A percentile compares a stretch with the other conserved stretches of the same genome.
Conservation (phyloP, 1,284 basidiomycete species). For the Coniferiporia sulphurascens region DNA sequence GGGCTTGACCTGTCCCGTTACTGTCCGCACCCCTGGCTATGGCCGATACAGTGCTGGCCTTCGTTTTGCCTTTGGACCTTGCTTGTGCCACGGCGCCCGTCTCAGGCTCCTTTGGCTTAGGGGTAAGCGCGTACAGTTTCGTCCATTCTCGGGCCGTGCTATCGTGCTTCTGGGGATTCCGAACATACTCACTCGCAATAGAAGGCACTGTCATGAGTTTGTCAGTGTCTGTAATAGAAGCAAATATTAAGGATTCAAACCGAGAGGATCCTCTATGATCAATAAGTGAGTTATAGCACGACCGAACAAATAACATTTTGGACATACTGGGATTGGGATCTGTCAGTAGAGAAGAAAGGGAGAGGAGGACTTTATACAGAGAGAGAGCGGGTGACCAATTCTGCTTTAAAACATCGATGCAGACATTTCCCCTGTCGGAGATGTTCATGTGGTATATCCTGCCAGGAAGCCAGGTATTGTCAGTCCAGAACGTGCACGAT, state of each 20-base stretch:
- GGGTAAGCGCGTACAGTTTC: constrained; percentile 51
- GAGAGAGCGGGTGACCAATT: constrained; percentile 91
- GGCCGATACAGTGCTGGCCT: constrained; percentile 17
- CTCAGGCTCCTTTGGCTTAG: constrained; percentile 2
- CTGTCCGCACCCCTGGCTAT: neutral
- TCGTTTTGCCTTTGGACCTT: constrained; percentile 28
- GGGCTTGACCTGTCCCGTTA: constrained; percentile 15
- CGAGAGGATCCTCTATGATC: constrained; percentile 61
- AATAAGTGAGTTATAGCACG: neutral
- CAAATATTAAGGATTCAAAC: constrained; percentile 30
- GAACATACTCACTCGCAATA: constrained; percentile 66
- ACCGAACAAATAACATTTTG: constrained; percentile 4
- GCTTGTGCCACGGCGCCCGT: neutral
- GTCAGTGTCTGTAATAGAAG: neutral
- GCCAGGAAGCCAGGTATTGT: neutral
- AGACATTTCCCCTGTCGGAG: constrained; percentile 66
- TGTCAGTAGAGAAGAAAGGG: constrained; percentile 80
- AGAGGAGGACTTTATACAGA: constrained; percentile 87
- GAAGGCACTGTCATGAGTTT: constrained; percentile 48
- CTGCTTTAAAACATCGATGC: constrained; percentile 81
- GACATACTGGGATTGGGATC: constrained; percentile 84
- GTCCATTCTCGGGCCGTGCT: constrained; percentile 62
- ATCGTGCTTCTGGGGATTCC: constrained; percentile 61
- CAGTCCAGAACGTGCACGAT: neutral
- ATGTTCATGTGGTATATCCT: constrained; percentile 96